These are phyloP conservation scores for Mortierella sp. DNA, from an alignment of 371 early-diverging fungal species.

Conservation along the genomic window DNA sequence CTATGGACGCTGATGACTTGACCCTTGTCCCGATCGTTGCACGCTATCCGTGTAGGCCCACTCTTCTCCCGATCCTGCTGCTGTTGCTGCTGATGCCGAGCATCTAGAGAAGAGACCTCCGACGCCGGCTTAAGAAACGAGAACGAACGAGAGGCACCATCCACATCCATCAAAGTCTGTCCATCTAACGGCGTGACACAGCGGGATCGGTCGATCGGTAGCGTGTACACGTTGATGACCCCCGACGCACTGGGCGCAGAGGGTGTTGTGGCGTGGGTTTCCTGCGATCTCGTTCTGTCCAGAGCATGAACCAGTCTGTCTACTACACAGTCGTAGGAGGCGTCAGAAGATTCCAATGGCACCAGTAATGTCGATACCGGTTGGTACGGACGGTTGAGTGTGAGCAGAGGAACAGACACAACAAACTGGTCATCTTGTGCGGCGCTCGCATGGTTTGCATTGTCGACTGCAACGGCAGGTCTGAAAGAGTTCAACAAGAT, in stretches of 20 bases:
- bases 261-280: not conserved
- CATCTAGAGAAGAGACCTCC: not conserved
- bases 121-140: not conserved
- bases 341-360: not conserved
- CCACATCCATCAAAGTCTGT: not conserved
- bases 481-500: slow-evolving; percentile 15
- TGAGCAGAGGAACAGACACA: slow-evolving; percentile 7
- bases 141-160: not conserved
- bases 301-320: not conserved
- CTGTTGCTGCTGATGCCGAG: not conserved
- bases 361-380: not conserved
- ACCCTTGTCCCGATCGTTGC: slow-evolving; percentile 42
- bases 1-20: slow-evolving; percentile 39
- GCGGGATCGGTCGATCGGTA: slow-evolving; percentile 30
- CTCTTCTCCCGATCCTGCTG: not conserved
- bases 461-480: too few relatives aligned
- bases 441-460: not conserved
- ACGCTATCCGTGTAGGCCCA: slow-evolving; percentile 33
- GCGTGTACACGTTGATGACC: slow-evolving; percentile 8
- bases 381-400: not conserved
- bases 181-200: slow-evolving; percentile 18
- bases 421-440: slow-evolving; percentile 1
- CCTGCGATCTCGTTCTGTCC: not conserved
- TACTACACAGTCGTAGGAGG: not conserved
- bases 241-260: not conserved